Base-by-base conservation (phyloP, 306 rosid species). In the Rubus parviflorus region DNA sequence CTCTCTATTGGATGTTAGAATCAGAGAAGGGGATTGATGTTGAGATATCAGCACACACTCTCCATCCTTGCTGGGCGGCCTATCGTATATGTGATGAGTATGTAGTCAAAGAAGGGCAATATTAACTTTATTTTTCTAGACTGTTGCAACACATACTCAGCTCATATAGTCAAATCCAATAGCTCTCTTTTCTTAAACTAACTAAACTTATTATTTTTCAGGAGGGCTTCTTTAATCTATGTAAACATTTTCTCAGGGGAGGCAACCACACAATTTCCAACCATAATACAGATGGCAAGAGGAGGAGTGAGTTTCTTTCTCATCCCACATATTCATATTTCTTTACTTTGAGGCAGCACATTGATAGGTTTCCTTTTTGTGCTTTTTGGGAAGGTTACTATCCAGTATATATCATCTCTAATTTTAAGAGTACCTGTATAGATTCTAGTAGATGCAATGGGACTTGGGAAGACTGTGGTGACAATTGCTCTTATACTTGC, bases 391-490 rank as follows among this genome's bases (percentile, higher is more conserved):
- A 22, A 14, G 46, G 51, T 71, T 65, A 25, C 68, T 53, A 37
- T 48, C 56, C 41, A 11, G 42, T 58, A 45, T 9, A 3, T 56
- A 8, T 42, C 43, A 54, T 47, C 68, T 70, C 82, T 81, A 72
- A 87, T 75, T 70, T 25, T 1, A 37, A 52, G 46, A 16, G 19
- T 56, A 8, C 20, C 62, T 65, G n/a, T 82, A 25, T 65, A 93
- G 98, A 84, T 89, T 75, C 86, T 93, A 42, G 98, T 90, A 5
- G 98, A 93, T 84, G 97, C 97, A 53, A 93, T 91, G 98, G 98
- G 97, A 73, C 97, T 93, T 70, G 98, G 98, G 53, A 93, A 93
- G 87, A 91, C 98, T 38, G 93, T 93, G 69, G 89, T 93, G 95
- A 87, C 97, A 73, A 91, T 91, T 79, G 87, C 92, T 70, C 80